A percentile compares a stretch with the other conserved stretches of the same genome.
phyloP scores from a whole-genome alignment of 345 rosid genomes.

The Nephelium lappaceum region DNA sequence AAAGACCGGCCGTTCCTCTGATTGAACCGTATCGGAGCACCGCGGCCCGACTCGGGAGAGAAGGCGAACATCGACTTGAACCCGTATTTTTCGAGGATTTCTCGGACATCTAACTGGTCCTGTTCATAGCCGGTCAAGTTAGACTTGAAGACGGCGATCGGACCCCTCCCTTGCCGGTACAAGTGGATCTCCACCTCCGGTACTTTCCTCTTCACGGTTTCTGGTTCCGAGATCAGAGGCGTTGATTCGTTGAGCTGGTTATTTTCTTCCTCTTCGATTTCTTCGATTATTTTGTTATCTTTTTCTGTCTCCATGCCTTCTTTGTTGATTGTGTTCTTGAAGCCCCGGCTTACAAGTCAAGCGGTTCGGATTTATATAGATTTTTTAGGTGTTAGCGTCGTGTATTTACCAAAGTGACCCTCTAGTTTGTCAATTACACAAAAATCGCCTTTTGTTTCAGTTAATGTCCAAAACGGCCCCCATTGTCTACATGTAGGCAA shows the following conservation, averaged over 20 bases:
- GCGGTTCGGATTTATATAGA: not conserved
- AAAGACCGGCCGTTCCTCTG: slow-evolving; percentile 80
- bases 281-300: slow-evolving; percentile 30
- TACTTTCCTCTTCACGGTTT: slow-evolving; percentile 46
- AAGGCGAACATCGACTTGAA: slow-evolving; percentile 79
- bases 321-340: not conserved
- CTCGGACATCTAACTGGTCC: slow-evolving; percentile 86
- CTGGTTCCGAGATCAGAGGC: slow-evolving; percentile 17
- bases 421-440: too few relatives aligned
- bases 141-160: slow-evolving; percentile 80
- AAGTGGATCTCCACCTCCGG: slow-evolving; percentile 87
- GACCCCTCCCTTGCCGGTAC: slow-evolving; percentile 73
- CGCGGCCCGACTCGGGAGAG: slow-evolving; percentile 66
- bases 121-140: slow-evolving; percentile 80
- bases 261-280: slow-evolving; percentile 52
- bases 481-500: too few relatives aligned
- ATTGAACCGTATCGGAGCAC: slow-evolving; percentile 77
- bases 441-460: too few relatives aligned
- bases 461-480: too few relatives aligned
- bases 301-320: slow-evolving; percentile 25
- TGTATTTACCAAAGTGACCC: not conserved
- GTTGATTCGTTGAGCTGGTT: slow-evolving; percentile 12
- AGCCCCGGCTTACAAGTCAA: not conserved
- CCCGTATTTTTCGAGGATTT: slow-evolving; percentile 70
- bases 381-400: not conserved